These are phyloP conservation scores for Cyanophora paradoxa DNA, from an alignment of 78 protist species.

Conservation along the genomic window DNA sequence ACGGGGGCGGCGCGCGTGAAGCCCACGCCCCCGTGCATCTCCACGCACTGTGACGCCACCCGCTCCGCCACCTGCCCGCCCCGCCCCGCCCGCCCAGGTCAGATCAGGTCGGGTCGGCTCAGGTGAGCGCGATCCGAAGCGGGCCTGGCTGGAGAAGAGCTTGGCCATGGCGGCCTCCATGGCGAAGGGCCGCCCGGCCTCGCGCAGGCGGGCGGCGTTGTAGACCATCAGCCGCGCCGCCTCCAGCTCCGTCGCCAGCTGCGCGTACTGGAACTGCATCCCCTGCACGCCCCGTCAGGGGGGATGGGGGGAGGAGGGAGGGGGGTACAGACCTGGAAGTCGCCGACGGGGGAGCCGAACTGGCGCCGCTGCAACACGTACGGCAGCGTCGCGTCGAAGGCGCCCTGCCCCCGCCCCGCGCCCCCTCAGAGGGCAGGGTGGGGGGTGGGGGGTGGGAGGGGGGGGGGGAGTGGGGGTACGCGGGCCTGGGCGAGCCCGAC, in stretches of 20 bases:
- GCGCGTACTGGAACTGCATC: slow-evolving; percentile 80
- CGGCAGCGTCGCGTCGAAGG: slow-evolving; percentile 80
- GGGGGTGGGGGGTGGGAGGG: too few species aligned
- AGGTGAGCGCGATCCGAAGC: too few species aligned
- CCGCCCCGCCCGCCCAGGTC: neutral
- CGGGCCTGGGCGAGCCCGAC: slow-evolving; percentile 75
- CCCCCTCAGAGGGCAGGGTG: too few species aligned
- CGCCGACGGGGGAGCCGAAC: slow-evolving; percentile 65
- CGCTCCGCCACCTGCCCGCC: neutral
- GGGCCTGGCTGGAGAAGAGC: slow-evolving; percentile 68
- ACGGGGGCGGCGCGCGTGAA: slow-evolving; percentile 75
- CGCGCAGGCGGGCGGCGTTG: slow-evolving; percentile 78
- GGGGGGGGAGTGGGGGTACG: too few species aligned
- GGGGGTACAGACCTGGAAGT: slow-evolving; percentile 32
- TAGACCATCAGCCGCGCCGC: slow-evolving; percentile 77
- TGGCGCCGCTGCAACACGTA: slow-evolving; percentile 71
- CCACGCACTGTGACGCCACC: slow-evolving; percentile 31
- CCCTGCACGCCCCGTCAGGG: neutral
- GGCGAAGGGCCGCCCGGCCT: slow-evolving; percentile 60
- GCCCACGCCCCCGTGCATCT: slow-evolving; percentile 88
- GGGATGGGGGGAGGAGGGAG: neutral
- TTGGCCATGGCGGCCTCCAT: slow-evolving; percentile 91
- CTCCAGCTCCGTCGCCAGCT: slow-evolving; percentile 57
- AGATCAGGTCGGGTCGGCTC: too few species aligned
- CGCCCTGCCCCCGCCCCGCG: slow-evolving; percentile 63